Evolutionary conservation across 805 yeast genomes (phyloP), one percentile per base, ranked within the genome.

Genomic region (Ogataea trehaloabstinens): DNA sequence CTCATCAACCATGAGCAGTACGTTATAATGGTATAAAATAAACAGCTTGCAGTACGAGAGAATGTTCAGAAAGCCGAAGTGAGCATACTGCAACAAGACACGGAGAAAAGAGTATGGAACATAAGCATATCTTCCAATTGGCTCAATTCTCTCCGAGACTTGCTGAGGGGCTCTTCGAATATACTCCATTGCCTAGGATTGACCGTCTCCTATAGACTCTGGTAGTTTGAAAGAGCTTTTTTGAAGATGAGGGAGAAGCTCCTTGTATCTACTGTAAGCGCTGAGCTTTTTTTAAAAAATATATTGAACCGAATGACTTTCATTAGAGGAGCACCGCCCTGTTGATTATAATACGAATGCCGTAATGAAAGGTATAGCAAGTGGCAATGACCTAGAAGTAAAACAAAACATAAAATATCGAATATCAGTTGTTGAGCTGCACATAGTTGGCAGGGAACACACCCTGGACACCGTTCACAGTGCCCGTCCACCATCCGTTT

Each of bases 401-500:
- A n/a, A n/a, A n/a, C n/a, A n/a, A n/a, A n/a, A n/a, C n/a, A n/a
- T n/a, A n/a, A n/a, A n/a, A n/a, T n/a, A n/a, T n/a, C n/a, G n/a
- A n/a, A n/a, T 22, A 22, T 12, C 12, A 22, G 25, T 12, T 22
- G 52, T 79, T 79, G 50, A 87, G 61, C 60, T 85, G 91, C 19
- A 93, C 99, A 55, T 93, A 93, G 59, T 91, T 93, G 7, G 96
- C 99, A 5, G 99, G 99, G 70, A 95, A 93, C 8, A 82, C 84
- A 42, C 99, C 99, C 42, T 83, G 81, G 42, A 72, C 82, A 6
- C 96, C 97, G 52, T 88, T 86, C 46, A 75, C 67, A 28, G 73
- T 66, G 11, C 99, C 99, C 0, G 96, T 88, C 99, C 99, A 93
- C 99, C 99, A 93, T 5, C 95, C 99, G 54, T 87, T 88, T 37